Percentiles rank a stretch among this genome's conserved stretches.
These are phyloP conservation scores for Diaporthe sp. DNA, from an alignment of 2,329 filamentous ascomycete genomes.

Conservation along the genomic window DNA sequence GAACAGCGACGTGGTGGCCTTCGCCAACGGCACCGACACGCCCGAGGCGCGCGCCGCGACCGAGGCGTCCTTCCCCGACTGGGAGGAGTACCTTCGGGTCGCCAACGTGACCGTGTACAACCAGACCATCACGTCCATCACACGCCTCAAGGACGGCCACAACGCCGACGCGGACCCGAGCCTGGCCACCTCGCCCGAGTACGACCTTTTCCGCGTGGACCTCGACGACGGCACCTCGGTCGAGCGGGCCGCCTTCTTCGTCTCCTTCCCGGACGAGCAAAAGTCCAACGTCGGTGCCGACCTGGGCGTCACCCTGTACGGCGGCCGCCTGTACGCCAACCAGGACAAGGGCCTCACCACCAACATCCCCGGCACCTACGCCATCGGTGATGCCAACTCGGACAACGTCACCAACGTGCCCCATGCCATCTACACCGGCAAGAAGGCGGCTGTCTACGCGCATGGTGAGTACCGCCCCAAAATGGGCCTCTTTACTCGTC, in stretches of 20 bases:
- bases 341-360: slow-evolving; percentile 60
- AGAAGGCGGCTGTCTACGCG: slow-evolving; percentile 68
- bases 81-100: slow-evolving; percentile 62
- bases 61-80: slow-evolving; percentile 58
- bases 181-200: slow-evolving; percentile 61
- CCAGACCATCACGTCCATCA: slow-evolving; percentile 64
- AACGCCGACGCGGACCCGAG: slow-evolving; percentile 56
- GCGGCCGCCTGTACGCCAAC: slow-evolving; percentile 60
- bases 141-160: slow-evolving; percentile 59
- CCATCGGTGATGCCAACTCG: slow-evolving; percentile 71
- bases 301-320: slow-evolving; percentile 61
- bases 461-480: slow-evolving; percentile 61
- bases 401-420: slow-evolving; percentile 73
- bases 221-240: slow-evolving; percentile 62
- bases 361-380: slow-evolving; percentile 68
- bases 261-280: slow-evolving; percentile 63
- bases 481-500: not conserved
- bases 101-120: slow-evolving; percentile 70
- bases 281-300: slow-evolving; percentile 60
- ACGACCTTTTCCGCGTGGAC: slow-evolving; percentile 69
- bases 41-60: slow-evolving; percentile 55
- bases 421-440: slow-evolving; percentile 72
- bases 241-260: slow-evolving; percentile 66
- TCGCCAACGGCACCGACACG: slow-evolving; percentile 73
- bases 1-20: slow-evolving; percentile 68